Base-by-base conservation (phyloP, 768 basidiomycete genomes). In the Calocybe gangraenosa region DNA sequence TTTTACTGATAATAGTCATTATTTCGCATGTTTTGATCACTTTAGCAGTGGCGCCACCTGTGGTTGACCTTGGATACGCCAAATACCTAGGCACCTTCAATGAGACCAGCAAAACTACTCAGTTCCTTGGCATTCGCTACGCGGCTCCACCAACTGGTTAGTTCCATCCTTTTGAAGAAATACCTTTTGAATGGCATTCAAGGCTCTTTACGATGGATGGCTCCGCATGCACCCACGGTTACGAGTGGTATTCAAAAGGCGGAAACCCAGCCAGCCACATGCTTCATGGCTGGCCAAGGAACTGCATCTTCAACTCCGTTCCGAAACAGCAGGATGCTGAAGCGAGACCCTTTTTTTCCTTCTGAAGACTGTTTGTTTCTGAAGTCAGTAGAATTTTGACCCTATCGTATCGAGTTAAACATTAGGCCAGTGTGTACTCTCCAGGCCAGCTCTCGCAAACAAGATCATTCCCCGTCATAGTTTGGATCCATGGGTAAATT, bases 71-170 rank as follows among this genome's bases (percentile, higher is more conserved):
- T 7, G 73, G 74, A 3, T 73, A 74, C 52, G 68, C 74, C 0
- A 58, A 59, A 40, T 77, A 75, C 49, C 62, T 66, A 54, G 75
- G 74, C 0, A 39, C 57, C 0, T 57, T 68, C 22, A 63, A 71
- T 40, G 40, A 58, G 1, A 61, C 60, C 0, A 63, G 62, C 10
- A 53, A 53, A n/a, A 64, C 65, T 43, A 65, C 66, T 1, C 57
- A 64, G 22, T 76, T 71, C 52, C 58, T 74, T 9, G 69, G 70
- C 1, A 65, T 77, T 36, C 66, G 76, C 8, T 79, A 71, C 56
- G 76, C 78, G 2, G 73, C 73, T 15, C 62, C 74, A n/a, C 76
- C 77, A 7, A 49, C 65, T 17, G 75, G 75, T 72, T 14, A 22
- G 38, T 28, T n/a, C 34, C 19, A 7, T 32, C 14, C 7, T 17